Percentiles rank a stretch among this genome's conserved stretches.
phyloP scores from a whole-genome alignment of 805 yeast species.

The Candida maesae region DNA sequence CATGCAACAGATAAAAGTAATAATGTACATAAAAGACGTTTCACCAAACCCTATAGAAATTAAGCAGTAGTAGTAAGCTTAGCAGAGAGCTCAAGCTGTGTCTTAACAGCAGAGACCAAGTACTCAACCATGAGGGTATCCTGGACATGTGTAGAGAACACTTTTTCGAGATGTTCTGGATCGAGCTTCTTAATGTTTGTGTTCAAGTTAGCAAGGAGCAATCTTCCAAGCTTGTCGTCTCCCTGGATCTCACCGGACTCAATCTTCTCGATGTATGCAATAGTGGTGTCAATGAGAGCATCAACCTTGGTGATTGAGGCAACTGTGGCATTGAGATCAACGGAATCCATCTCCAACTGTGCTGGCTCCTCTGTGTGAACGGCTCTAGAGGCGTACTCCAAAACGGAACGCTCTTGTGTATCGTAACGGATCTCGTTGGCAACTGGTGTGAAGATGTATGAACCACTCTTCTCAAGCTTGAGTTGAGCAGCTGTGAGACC shows the following conservation, averaged over 20 bases:
- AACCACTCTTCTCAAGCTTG: slow-evolving; percentile 37
- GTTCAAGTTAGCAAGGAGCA: slow-evolving; percentile 54
- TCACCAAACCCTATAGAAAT: too few species aligned
- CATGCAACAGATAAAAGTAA: too few species aligned
- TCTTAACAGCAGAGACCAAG: slow-evolving; percentile 77
- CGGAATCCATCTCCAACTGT: slow-evolving; percentile 32
- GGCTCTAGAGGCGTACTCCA: slow-evolving; percentile 43
- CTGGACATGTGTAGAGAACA: slow-evolving; percentile 69
- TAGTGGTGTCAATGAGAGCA: slow-evolving; percentile 44
- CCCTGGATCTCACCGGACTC: slow-evolving; percentile 41
- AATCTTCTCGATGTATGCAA: slow-evolving; percentile 43
- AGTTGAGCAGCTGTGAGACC: slow-evolving; percentile 33
- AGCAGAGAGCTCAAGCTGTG: slow-evolving; percentile 77
- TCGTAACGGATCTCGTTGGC: slow-evolving; percentile 58
- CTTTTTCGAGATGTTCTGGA: slow-evolving; percentile 47
- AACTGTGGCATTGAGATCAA: slow-evolving; percentile 43
- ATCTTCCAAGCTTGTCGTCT: slow-evolving; percentile 61
- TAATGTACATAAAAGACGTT: too few species aligned
- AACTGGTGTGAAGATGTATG: slow-evolving; percentile 70
- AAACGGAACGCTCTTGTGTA: slow-evolving; percentile 56
- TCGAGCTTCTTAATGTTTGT: slow-evolving; percentile 46
- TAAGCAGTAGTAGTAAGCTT: slow-evolving; percentile 58
- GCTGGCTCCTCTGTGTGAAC: slow-evolving; percentile 26
- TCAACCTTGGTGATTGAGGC: slow-evolving; percentile 44
- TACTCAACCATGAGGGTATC: slow-evolving; percentile 80